Evolutionary conservation across 225 moss, liverwort and hornwort species (phyloP).

Genomic region (Marchantia paleacea): DNA sequence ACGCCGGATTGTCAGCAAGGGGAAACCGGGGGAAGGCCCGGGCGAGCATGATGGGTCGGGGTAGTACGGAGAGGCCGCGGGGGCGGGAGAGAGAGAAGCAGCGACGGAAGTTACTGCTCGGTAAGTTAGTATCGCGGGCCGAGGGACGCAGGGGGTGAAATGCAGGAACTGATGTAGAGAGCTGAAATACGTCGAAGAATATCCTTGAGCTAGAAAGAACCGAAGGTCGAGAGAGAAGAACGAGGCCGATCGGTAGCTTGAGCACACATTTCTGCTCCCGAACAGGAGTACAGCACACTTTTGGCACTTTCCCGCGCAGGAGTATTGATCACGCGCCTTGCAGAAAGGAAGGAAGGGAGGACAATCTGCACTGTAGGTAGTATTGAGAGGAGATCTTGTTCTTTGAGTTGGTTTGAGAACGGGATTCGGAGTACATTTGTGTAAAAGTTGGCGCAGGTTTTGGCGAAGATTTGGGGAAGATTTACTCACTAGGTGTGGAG

Average conservation of each 20-base stretch:
- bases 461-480: background rate
- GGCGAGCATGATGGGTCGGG: background rate
- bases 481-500: conserved; percentile 5
- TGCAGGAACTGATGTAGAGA: background rate
- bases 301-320: conserved; percentile 17
- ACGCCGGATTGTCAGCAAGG: background rate
- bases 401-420: background rate
- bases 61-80: background rate
- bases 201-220: background rate
- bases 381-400: conserved; percentile 3
- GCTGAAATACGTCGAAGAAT: background rate
- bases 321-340: conserved; percentile 15
- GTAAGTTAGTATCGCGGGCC: background rate
- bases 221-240: conserved; percentile 2
- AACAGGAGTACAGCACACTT: background rate
- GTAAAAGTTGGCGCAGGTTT: conserved; percentile 1
- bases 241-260: background rate
- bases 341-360: background rate
- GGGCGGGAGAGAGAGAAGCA: background rate
- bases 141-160: background rate
- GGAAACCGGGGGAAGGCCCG: background rate
- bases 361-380: conserved; percentile 16
- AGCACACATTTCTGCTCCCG: background rate
- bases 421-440: background rate
- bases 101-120: background rate